Base-by-base conservation (phyloP, 495 filamentous ascomycete genomes). In the Tuber calosporum region DNA sequence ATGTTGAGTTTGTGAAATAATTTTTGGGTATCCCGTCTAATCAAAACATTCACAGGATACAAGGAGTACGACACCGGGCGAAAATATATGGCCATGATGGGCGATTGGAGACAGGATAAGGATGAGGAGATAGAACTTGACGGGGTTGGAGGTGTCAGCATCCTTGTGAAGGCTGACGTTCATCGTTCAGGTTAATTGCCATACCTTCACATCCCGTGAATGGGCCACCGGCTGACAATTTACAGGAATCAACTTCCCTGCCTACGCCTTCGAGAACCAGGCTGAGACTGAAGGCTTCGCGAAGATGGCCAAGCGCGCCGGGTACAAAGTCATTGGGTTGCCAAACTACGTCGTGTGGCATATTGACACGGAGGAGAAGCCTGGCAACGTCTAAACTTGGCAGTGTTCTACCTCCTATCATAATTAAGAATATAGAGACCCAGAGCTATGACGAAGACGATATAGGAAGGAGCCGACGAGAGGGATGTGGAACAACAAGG, bases 321-420 rank as follows among this genome's bases (percentile, higher is more conserved):
- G 94, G 66, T 98, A 97, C 83, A 86, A 92, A 80, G 95, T 99
- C 45, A 86, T 90, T 73, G 95, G 95, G 43, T 86, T 99, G 69
- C 96, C 95, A 72, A 99, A 99, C 84, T 99, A 99, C 82, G 89
- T 99, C 67, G 93, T 99, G 67, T 99, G 95, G 95, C 95, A 99
- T 82, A 93, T 97, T 77, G 95, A 99, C 82, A 99, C 95, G n/a
- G 89, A 96, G 62, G 95, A 98, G 86, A 97, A 97, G 86, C 88
- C 89, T 17, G 95, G 94, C 4, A 97, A 99, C 81, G 82, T 13
- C 53, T 62, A 34, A 62, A 62, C 53, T 26, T 4, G 13, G 53
- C 11, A 7, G 26, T 75, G 34, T 41, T 48, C 8, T 42, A 40
- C 26, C 71, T 72, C 69, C 83, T 73, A 83, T 83, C 83, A 87